phyloP scores from a whole-genome alignment of 768 basidiomycete genomes.

The Lentinula detonsa region DNA sequence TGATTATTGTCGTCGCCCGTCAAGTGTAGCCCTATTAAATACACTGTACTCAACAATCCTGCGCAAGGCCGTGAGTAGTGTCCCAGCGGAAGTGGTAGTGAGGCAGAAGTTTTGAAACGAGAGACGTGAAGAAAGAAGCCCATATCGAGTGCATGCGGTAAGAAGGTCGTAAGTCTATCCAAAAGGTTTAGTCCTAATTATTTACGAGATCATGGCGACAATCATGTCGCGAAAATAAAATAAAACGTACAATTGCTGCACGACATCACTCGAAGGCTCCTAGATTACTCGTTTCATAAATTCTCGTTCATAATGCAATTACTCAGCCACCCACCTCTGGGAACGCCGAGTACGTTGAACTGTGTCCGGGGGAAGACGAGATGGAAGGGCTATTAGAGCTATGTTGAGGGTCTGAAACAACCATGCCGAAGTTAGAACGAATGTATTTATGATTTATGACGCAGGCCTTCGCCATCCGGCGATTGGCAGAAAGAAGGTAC shows the following conservation, averaged over 20 bases:
- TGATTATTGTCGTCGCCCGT: constrained; percentile 31
- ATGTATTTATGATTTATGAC: neutral
- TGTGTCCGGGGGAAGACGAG: neutral
- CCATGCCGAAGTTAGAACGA: neutral
- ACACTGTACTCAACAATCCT: constrained; percentile 42
- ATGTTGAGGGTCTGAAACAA: neutral
- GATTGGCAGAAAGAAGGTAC: neutral
- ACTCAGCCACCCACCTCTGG: neutral
- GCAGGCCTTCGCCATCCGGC: neutral
- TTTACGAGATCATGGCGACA: neutral
- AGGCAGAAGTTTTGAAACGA: constrained; percentile 40
- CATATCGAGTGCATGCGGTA: constrained; percentile 50
- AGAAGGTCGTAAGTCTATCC: constrained; percentile 49
- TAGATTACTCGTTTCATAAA: neutral
- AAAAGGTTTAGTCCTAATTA: constrained; percentile 5
- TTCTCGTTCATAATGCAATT: neutral
- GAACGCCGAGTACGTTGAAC: neutral
- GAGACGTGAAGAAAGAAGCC: constrained; percentile 58
- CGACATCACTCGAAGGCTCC: constrained; percentile 29
- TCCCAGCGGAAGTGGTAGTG: constrained; percentile 44
- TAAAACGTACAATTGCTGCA: constrained; percentile 25
- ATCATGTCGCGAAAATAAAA: neutral
- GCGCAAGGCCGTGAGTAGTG: constrained; percentile 42
- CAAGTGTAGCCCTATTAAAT: constrained; percentile 51
- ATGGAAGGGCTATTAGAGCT: neutral